A percentile compares a stretch with the other conserved stretches of the same genome.
These are phyloP conservation scores for Dryas drummondii DNA, from an alignment of 306 rosid species.

Conservation along the genomic window DNA sequence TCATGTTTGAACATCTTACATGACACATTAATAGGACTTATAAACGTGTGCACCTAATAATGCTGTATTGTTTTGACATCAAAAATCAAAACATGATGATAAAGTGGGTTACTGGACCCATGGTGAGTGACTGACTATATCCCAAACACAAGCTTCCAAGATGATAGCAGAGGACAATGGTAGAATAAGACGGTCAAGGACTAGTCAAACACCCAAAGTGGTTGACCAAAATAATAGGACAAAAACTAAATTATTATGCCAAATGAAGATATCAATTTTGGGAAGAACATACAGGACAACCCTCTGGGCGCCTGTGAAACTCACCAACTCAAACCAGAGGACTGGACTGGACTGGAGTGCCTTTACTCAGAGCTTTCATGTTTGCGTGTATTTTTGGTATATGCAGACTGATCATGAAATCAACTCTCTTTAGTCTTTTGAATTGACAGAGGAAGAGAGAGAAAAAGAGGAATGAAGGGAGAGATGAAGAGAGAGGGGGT, in stretches of 20 bases:
- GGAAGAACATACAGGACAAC: not conserved
- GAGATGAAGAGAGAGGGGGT: too few species aligned
- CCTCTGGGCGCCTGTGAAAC: not conserved
- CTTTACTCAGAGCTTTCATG: not conserved
- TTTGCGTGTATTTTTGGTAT: conserved; percentile 10
- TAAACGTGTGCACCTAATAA: too few species aligned
- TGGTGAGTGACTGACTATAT: too few species aligned
- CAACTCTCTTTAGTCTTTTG: not conserved
- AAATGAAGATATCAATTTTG: not conserved
- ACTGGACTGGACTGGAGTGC: not conserved
- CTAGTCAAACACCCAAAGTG: not conserved
- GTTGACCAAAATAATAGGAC: not conserved
- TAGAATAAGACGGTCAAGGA: not conserved
- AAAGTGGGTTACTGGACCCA: too few species aligned
- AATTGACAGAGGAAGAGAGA: too few species aligned
- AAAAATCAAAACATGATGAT: too few species aligned
- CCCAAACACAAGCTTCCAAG: not conserved
- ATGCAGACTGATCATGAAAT: not conserved
- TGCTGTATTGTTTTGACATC: too few species aligned
- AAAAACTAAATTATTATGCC: not conserved
- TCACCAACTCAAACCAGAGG: not conserved
- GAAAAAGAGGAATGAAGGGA: too few species aligned
- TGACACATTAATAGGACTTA: too few species aligned
- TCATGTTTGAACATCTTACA: too few species aligned
- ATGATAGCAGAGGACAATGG: not conserved